Conservation (phyloP, 176 grass and related monocot genomes). For the Lolium perenne region DNA sequence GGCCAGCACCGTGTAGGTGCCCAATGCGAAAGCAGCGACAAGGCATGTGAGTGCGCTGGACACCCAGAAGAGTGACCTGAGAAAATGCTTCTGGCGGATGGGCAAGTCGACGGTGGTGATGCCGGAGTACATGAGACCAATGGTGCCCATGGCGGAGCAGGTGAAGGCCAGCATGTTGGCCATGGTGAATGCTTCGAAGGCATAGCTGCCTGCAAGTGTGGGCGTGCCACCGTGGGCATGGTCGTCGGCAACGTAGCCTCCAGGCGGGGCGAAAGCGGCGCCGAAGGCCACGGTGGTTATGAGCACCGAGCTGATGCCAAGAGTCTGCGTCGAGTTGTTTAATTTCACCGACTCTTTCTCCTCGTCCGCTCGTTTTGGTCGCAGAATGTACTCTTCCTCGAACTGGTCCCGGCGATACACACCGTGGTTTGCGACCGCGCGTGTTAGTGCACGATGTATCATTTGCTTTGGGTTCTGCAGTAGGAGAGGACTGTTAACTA, state of each 20-base stretch:
- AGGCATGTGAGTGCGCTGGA: background rate
- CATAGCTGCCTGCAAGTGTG: conserved; percentile 12
- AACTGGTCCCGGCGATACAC: background rate
- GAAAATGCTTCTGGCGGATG: no score
- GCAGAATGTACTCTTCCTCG: background rate
- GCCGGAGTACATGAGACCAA: background rate
- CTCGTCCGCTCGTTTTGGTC: background rate
- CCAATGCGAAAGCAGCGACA: background rate
- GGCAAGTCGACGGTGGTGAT: background rate
- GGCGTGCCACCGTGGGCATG: background rate
- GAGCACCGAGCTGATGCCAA: conserved; percentile 27
- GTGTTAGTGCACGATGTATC: background rate
- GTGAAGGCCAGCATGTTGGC: conserved; percentile 13
- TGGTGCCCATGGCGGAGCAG: background rate
- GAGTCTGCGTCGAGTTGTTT: background rate
- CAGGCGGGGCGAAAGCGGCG: conserved; percentile 23
- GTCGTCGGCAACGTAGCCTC: conserved; percentile 37
- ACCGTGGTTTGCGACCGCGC: background rate
- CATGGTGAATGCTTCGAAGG: conserved; percentile 37
- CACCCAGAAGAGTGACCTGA: no score
- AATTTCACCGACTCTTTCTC: background rate
- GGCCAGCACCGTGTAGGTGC: background rate
- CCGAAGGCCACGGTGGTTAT: conserved; percentile 40
- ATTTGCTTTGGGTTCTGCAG: background rate
- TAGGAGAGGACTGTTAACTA: background rate